Base-by-base conservation (phyloP, 2,329 filamentous ascomycete genomes). In the Colletotrichum phormii region DNA sequence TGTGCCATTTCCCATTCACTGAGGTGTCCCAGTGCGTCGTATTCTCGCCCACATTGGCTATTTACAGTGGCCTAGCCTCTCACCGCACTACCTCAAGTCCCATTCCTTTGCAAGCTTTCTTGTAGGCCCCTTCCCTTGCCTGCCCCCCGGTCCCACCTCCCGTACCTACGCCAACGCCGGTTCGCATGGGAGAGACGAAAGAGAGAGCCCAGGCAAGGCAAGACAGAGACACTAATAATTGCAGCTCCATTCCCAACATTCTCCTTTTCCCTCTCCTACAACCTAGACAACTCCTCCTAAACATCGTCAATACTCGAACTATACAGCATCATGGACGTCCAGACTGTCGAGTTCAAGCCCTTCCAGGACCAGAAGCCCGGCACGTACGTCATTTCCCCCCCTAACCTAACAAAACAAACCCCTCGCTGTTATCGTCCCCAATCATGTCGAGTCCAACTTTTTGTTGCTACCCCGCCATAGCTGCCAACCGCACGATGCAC, bases 301-400 rank as follows among this genome's bases (percentile, higher is more conserved):
- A 37, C 46, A 60, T 59, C 54, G 57, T 66, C 55, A 61, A 61
- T 72, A 49, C 62, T 67, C 58, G 64, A 78, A 65, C 46, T 26
- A 49, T 13, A 71, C 71, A 65, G 75, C 81, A 89, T 76, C 80
- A 97, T 98, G 95, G 85, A 86, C 77, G 82, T 88, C 84, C 89
- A 94, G 84, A 94, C 93, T 67, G 94, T 98, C 80, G 90, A 93
- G 78, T 91, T 98, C 84, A 91, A 91, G 83, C 91, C 95, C 73
- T 98, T 97, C 85, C 89, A 93, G 76, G 97, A 98, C 89, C 97
- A 99, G 90, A 99, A 99, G 90, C 95, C 96, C 76, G 96, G 96
- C 90, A 98, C 96, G 96, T 98, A 91, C 85, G 96, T 95, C 77
- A 77, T 76, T 75, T 74, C 74, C 74, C 74, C 75, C 75, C 33